phyloP scores from a whole-genome alignment of 192 early-diverging fungal genomes.

The Thoreauomyces humboldtii region DNA sequence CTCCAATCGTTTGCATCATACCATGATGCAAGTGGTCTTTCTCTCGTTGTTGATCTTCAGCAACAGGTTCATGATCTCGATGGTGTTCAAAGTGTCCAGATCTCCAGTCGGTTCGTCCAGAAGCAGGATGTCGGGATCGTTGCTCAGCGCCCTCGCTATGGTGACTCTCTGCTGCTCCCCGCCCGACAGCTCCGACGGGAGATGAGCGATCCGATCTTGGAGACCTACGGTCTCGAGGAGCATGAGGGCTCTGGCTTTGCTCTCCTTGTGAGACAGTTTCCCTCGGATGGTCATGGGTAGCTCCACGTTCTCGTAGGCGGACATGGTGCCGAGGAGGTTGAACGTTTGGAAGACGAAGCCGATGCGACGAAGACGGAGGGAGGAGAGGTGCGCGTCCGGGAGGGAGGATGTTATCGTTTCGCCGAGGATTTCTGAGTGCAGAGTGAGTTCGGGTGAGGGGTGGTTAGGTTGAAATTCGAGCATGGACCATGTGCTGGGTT shows the following conservation, averaged over 20 bases:
- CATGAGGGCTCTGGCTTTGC: slow-evolving; percentile 22
- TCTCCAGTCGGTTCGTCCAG: slow-evolving; percentile 88
- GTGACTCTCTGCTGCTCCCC: slow-evolving; percentile 40
- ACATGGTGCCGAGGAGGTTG: slow-evolving; percentile 36
- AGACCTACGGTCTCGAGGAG: slow-evolving; percentile 30
- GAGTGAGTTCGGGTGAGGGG: too few species aligned
- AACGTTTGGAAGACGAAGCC: slow-evolving; percentile 36
- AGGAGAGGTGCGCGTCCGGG: slow-evolving; percentile 28
- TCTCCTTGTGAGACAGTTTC: slow-evolving; percentile 14
- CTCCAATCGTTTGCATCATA: too few species aligned
- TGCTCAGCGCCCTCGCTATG: slow-evolving; percentile 74
- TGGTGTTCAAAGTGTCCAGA: slow-evolving; percentile 57
- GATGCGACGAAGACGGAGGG: slow-evolving; percentile 31
- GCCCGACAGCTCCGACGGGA: slow-evolving; percentile 36
- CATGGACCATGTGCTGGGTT: too few species aligned
- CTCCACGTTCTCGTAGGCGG: slow-evolving; percentile 38
- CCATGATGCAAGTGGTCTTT: slow-evolving; percentile 33
- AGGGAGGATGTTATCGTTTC: slow-evolving; percentile 24
- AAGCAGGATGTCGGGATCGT: slow-evolving; percentile 76
- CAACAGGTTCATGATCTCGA: slow-evolving; percentile 37
- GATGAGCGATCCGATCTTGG: slow-evolving; percentile 34
- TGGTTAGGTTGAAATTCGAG: too few species aligned
- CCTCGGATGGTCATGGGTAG: slow-evolving; percentile 38
- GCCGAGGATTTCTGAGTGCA: slow-evolving; percentile 27
- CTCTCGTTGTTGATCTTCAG: slow-evolving; percentile 30